Conservation (phyloP, 148 eudicot species). For the Camellia japonica region DNA sequence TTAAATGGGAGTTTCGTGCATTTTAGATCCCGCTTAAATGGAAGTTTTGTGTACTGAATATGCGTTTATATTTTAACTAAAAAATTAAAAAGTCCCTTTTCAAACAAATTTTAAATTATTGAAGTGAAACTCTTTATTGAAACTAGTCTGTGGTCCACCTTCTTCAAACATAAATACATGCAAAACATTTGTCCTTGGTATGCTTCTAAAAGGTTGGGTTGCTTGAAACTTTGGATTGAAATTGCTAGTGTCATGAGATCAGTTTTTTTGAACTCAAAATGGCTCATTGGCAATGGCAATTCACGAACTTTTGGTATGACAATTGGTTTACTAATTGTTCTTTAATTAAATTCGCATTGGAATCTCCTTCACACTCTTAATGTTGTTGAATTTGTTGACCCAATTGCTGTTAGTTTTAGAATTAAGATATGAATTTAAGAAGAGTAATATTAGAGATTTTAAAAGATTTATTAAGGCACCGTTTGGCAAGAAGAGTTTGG, state of each 20-base stretch:
- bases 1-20: background rate
- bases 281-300: no score
- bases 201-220: background rate
- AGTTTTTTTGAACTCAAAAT: background rate
- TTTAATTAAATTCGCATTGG: background rate
- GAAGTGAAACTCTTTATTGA: background rate
- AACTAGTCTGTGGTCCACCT: background rate
- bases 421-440: background rate
- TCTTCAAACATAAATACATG: background rate
- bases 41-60: background rate
- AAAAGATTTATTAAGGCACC: no score
- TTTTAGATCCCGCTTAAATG: background rate
- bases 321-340: no score
- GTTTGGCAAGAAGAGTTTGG: no score
- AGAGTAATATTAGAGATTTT: background rate
- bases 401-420: background rate
- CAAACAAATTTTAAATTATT: background rate
- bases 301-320: no score
- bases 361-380: background rate
- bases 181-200: background rate
- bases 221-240: background rate
- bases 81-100: background rate
- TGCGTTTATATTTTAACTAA: background rate
- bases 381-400: background rate
- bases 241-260: background rate